Base-by-base conservation (phyloP, 495 filamentous ascomycete species). In the Coniosporium apollinis region DNA sequence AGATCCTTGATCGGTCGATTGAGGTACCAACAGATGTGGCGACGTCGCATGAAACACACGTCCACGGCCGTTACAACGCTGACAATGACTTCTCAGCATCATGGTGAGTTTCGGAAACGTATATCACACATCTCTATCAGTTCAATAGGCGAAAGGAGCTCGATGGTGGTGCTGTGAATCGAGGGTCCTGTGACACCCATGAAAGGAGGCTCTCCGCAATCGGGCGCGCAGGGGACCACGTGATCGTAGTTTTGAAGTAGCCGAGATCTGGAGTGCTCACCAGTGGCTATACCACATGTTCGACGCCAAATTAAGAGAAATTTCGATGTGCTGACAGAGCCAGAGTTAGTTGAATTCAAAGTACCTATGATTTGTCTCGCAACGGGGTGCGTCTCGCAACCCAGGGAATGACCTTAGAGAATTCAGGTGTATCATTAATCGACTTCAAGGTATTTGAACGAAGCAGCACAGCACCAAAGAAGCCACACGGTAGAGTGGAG, bases 101-200 rank as follows among this genome's bases (percentile, higher is more conserved):
- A 38, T 38, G 21, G 33, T 14, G 34, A 46, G 42, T 34, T 43
- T 52, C 18, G 34, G 38, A 47, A 43, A 45, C 32, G 33, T 28
- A 44, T 25, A 45, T 49, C 34, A 46, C 41, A 47, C 41, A 22
- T 13, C 38, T 42, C 29, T 45, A 44, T 44, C 30, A 43, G 43
- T 47, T 49, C 43, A 30, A 44, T 44, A 42, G 37, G 36, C 37
- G 42, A 34, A 44, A 51, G 46, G 43, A 49, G 49, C 33, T 42
- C 25, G 37, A 36, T 51, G 35, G 42, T 41, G 38, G 38, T 46
- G 34, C 33, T 47, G 29, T 44, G 29, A 38, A 42, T 21, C 29
- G 44, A 28, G 22, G 33, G 29, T 38, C 36, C 39, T 45, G 30
- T 36, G 42, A 41, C 37, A 41, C n/a, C 38, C 30, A 38, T 40